These are phyloP conservation scores for Penicillium crustosum DNA, from an alignment of 2,329 filamentous ascomycete genomes.

Conservation along the genomic window DNA sequence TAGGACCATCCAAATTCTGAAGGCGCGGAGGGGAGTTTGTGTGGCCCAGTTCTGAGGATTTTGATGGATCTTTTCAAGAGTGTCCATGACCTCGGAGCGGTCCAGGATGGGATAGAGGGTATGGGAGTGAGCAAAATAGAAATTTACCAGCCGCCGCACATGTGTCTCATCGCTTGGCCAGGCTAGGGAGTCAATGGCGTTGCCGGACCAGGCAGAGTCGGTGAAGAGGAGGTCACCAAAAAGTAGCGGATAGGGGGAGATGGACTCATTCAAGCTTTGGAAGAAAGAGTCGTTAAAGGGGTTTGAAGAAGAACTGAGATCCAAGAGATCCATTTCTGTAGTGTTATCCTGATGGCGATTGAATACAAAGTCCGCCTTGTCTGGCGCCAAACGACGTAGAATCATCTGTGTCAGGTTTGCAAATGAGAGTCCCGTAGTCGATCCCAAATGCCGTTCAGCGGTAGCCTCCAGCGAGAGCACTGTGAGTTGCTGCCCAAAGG, in stretches of 20 bases:
- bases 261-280: constrained; percentile 8
- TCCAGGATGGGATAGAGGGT: constrained; percentile 49
- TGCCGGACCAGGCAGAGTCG: not conserved
- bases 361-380: constrained; percentile 47
- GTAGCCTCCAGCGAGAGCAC: constrained; percentile 46
- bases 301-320: constrained; percentile 12
- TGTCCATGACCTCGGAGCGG: constrained; percentile 34
- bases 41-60: not conserved
- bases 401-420: constrained; percentile 47
- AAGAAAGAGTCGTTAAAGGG: constrained; percentile 12
- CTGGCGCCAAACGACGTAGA: constrained; percentile 44
- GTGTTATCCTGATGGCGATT: constrained; percentile 17
- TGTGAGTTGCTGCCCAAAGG: constrained; percentile 39
- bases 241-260: constrained; percentile 3
- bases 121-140: constrained; percentile 51
- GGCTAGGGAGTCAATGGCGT: constrained; percentile 6
- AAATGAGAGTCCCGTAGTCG: constrained; percentile 48
- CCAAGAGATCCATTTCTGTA: not conserved
- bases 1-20: constrained; percentile 52
- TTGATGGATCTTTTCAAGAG: not conserved
- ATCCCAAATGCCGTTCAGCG: constrained; percentile 48
- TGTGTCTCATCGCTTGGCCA: constrained; percentile 18
- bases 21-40: constrained; percentile 39
- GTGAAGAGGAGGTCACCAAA: constrained; percentile 1
- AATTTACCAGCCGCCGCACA: constrained; percentile 39